Base-by-base conservation (phyloP, 371 early-diverging fungal genomes). In the Globomyces sp. region DNA sequence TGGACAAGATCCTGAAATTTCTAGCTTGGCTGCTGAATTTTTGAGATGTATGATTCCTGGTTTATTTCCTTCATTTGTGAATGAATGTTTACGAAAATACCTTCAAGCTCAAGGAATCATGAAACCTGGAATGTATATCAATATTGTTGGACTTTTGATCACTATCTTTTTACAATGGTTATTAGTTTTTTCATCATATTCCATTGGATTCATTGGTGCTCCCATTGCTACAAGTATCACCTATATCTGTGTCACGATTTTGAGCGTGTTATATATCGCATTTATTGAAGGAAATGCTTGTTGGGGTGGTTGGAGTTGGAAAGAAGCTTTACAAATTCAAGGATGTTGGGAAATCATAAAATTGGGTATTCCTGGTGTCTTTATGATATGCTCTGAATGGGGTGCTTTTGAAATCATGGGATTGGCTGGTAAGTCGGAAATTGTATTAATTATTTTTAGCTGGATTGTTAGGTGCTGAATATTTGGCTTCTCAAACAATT, bases 221-320 rank as follows among this genome's bases (percentile, higher is more conserved):
- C 93, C 95, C 0, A 67, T 92, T 4, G 94, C 92, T 8, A 88
- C 89, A 0, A 77, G 83, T 9, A 72, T 90, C 45, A 88, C 90
- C 11, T 88, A 91, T 73, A 87, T 86, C 85, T 71, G 90, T 53
- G 84, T 89, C 72, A 74, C 89, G 36, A 24, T 78, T 3, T 57
- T 88, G 4, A 67, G 89, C 1, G 44, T 89, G 4, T 41, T 80
- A 8, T 96, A 94, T 60, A 81, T 87, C 37, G 67, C 73, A 50
- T 88, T 74, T 68, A 77, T 91, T 53, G 77, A 81, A n/a, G 94
- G 94, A 1, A 72, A 78, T 8, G 68, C 83, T 24, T 83, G 36
- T 2, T 96, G 93, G 92, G 92, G 91, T 39, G 94, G 93, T 6
- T 94, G 93, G 91, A 85, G 87, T 4, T 74, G 82, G 65, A 69